Evolutionary conservation across 257 asterid species (phyloP), one percentile per base, ranked within the genome.

Genomic region (Solanum virginianum): DNA sequence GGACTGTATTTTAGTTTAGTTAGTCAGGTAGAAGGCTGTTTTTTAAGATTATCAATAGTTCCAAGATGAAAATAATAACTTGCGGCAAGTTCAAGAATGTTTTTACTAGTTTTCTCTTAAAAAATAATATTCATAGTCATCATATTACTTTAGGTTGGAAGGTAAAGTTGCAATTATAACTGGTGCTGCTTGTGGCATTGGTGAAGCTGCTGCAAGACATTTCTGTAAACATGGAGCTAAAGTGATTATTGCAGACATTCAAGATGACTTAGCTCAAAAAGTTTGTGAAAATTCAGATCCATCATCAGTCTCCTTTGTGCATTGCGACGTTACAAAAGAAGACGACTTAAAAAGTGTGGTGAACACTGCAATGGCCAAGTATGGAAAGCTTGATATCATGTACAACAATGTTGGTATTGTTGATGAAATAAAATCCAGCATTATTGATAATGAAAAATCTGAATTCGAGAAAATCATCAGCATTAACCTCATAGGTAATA

Each of bases 141-240:
- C 41, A 36, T 36, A 36, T 36, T 43, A 26, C 1, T 29, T 65
- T 83, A 91, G 93, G 80, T 85, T 92, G 8, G 88, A 85, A 53
- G 92, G 90, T 86, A 92, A 89, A 60, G 93, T 92, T 68, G 95
- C 93, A 62, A 81, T 91, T 4, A 86, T 91, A 71, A 92, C 95
- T 0, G 95, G 94, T 18, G 95, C 91, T 0, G 93, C 91, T n/a
- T 88, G 91, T 56, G 94, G 95, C 59, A 87, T 91, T 0, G 94
- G 96, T 15, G 89, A 91, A 80, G 89, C 90, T 6, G 89, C 93
- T 0, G 94, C 96, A 0, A 81, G 41, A 43, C 75, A 82, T 15
- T 91, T 91, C 57, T 85, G 90, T 4, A 36, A 36, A 36, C 41
- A 36, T 36, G 41, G 41, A 36, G 41, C 41, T 36, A 36, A 36